A percentile compares a stretch with the other conserved stretches of the same genome.
Conservation (phyloP, 2,329 filamentous ascomycete genomes). For the Cladosporium sp. region DNA sequence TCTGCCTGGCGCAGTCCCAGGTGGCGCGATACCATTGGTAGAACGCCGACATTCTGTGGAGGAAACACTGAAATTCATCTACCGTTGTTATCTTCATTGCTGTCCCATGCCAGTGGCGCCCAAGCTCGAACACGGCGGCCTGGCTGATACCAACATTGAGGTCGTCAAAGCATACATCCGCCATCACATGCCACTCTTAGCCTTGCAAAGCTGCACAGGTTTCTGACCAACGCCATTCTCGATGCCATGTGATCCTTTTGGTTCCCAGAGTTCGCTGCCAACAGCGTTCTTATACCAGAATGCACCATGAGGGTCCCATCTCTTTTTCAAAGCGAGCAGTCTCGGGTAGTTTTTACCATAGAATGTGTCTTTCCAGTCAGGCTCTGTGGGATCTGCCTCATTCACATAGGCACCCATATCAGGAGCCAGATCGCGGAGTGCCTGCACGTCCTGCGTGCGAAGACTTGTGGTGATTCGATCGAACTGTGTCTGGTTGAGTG, state of each 20-base stretch:
- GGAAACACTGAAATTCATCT: neutral
- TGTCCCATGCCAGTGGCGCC: neutral
- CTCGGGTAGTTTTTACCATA: constrained; percentile 44
- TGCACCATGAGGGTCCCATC: constrained; percentile 43
- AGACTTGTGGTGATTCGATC: constrained; percentile 16
- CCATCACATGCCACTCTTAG: neutral
- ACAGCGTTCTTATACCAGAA: constrained; percentile 45
- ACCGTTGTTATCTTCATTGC: neutral
- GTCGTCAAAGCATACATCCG: neutral
- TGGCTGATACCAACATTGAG: neutral
- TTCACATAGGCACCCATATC: constrained; percentile 40
- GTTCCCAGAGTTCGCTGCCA: constrained; percentile 41
- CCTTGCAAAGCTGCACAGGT: constrained; percentile 19
- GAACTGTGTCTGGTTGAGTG: constrained; percentile 36
- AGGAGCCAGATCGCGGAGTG: constrained; percentile 43
- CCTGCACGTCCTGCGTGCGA: constrained; percentile 11
- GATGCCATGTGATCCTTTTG: constrained; percentile 12
- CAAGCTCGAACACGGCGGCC: neutral
- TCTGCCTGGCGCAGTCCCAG: neutral
- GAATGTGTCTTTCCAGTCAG: constrained; percentile 43
- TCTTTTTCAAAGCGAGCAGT: constrained; percentile 42
- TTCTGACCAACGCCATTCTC: constrained; percentile 25
- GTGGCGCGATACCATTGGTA: neutral
- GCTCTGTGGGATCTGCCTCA: constrained; percentile 41
- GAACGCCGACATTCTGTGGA: neutral